A percentile compares a stretch with the other conserved stretches of the same genome.
These are phyloP conservation scores for Cladosporium sp. DNA, from an alignment of 2,329 filamentous ascomycete genomes.

Conservation along the genomic window DNA sequence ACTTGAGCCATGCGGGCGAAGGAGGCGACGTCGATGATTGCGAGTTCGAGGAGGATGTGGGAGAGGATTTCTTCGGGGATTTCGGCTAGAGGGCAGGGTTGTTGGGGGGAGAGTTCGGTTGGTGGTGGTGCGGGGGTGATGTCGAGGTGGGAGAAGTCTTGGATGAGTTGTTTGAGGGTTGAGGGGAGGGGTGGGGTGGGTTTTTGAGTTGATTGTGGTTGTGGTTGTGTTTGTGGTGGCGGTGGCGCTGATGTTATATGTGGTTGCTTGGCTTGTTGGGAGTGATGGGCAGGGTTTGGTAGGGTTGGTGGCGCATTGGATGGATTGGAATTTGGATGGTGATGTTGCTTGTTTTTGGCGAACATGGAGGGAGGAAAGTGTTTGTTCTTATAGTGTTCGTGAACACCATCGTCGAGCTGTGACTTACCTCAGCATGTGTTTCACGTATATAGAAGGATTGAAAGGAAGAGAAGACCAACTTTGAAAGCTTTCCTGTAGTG, in stretches of 20 bases:
- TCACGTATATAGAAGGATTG: background rate
- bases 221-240: constrained; percentile 7
- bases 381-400: constrained; percentile 84
- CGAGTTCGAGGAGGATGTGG: constrained; percentile 70
- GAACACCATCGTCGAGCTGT: constrained; percentile 77
- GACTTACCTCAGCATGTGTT: constrained; percentile 27
- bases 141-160: constrained; percentile 64
- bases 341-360: constrained; percentile 41
- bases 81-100: constrained; percentile 71
- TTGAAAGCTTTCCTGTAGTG: constrained; percentile 88
- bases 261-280: constrained; percentile 38
- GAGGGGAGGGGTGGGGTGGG: constrained; percentile 39
- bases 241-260: constrained; percentile 33
- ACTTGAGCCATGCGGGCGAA: constrained; percentile 73
- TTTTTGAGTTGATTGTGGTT: constrained; percentile 8
- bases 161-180: constrained; percentile 62
- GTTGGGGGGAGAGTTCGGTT: constrained; percentile 66
- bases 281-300: constrained; percentile 52
- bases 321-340: constrained; percentile 28
- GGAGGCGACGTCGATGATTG: constrained; percentile 67
- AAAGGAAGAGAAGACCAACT: constrained; percentile 44
- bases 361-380: constrained; percentile 67
- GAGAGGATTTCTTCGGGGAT: constrained; percentile 81
- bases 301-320: constrained; percentile 48
- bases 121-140: constrained; percentile 65